Evolutionary conservation across 2,329 filamentous ascomycete genomes (phyloP), one percentile per base, ranked within the genome.

Genomic region (Drechslerella stenobrocha): DNA sequence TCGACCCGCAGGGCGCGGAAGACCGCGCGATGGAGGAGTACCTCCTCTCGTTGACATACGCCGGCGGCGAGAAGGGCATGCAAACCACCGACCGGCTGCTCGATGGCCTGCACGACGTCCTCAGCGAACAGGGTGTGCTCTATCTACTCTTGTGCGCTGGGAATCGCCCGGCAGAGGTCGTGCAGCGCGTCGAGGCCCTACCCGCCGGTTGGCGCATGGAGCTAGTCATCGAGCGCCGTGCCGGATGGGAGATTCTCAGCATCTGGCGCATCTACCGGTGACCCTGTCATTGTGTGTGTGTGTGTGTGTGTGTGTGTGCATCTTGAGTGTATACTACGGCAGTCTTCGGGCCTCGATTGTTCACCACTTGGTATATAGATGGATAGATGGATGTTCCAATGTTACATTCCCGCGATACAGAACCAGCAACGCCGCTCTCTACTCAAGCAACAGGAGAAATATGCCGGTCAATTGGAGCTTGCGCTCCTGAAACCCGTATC

Each of bases 171-270:
- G 84, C 86, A 23, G 78, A 84, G 52, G 88, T 95, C 50, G 89
- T 86, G 76, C 75, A 79, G 65, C 77, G 81, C 48, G 83, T 93
- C 66, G 78, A 37, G 73, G 71, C 2, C 84, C 87, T 83, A 79
- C 78, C n/a, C 59, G 70, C 11, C 79, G 75, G 22, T 72, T 97
- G 92, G 93, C 80, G 76, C 69, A 89, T 84, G 7, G 85, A 90
- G 75, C 89, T 83, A 15, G 90, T 95, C 2, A 87, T 88, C 4
- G 82, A 81, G 55, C 90, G 87, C 79, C 84, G 87, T 76, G 92
- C 88, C 26, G 93, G 93, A 0, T 96, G 92, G 91, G 93, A 98
- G 79, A 95, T 88, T 78, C 79, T 98, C 76, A 87, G 90, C 74
- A 87, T 98, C 73, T 79, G 97, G 72, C 84, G 91, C 75, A 88